Base-by-base conservation (phyloP, 768 basidiomycete species). In the Imleria badia region DNA sequence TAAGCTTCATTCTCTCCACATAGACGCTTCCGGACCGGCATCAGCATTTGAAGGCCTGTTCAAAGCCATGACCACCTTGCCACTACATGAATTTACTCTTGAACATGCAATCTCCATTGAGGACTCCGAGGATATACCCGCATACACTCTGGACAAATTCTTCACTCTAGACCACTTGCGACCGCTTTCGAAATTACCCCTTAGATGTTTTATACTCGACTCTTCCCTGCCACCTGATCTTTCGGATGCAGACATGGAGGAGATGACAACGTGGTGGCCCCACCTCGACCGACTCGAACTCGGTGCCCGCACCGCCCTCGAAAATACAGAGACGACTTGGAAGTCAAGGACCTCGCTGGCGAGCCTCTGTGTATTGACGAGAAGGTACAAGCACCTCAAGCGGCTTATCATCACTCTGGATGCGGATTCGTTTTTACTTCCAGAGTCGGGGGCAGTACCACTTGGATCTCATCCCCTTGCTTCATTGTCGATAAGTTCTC, bases 261-360 rank as follows among this genome's bases (percentile, higher is more conserved):
- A 69, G 46, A 60, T 82, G 38, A 56, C 71, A 17, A 64, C 55
- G 8, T 79, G 75, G 73, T 81, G 81, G 81, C 80, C 79, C 15
- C 53, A 62, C 38, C 70, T 82, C 7, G 62, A 70, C 10, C 67
- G 72, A 43, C 73, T 82, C 31, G 74, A 80, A 52, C 52, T 82
- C 12, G 77, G 78, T 2, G 60, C 64, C 3, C 48, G 60, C 5
- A 62, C 62, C 22, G 68, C 65, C 5, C 60, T 64, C 13, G 66
- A 72, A 45, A 66, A 67, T 12, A 40, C 17, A 7, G 59, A 54
- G 45, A 35, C 41, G 17, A 48, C 26, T 14, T 69, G 67, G 67
- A 55, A 39, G 2, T 61, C 68, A 13, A 51, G 38, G 31, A 43
- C 22, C 14, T 66, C 66, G 30, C 20, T 67, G 41, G 49, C 54